A percentile compares a stretch with the other conserved stretches of the same genome.
phyloP scores from a whole-genome alignment of 2,329 filamentous ascomycete species.

The Aphanocladium album region DNA sequence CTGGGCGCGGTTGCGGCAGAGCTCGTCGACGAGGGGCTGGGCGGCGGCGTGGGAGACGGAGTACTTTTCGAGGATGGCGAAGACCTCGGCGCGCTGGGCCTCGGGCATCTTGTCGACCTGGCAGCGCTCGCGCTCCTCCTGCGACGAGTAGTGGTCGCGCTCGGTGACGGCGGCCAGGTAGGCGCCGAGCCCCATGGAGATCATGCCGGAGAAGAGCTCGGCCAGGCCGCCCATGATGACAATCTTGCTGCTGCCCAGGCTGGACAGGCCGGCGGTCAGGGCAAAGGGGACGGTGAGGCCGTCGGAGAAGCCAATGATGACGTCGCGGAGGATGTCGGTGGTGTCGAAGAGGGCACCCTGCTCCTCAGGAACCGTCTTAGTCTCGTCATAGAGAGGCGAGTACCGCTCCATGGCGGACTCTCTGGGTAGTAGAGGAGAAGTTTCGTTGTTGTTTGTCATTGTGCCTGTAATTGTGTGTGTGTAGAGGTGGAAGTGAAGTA shows the following conservation, averaged over 20 bases:
- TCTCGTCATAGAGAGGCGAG: constrained; percentile 20
- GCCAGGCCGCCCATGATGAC: constrained; percentile 69
- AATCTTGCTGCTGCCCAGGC: constrained; percentile 58
- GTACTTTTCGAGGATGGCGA: constrained; percentile 47
- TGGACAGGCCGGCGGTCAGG: constrained; percentile 66
- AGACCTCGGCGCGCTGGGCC: constrained; percentile 43
- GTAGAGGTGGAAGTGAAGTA: background rate
- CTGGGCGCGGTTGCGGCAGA: constrained; percentile 42
- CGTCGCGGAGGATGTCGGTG: constrained; percentile 50
- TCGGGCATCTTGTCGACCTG: constrained; percentile 40
- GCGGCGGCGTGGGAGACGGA: constrained; percentile 39
- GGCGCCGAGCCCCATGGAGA: constrained; percentile 72
- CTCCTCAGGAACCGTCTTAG: constrained; percentile 17
- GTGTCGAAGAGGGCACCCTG: constrained; percentile 30
- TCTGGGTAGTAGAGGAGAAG: constrained; percentile 28
- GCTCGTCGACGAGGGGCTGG: constrained; percentile 42
- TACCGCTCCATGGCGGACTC: constrained; percentile 26
- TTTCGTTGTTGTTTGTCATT: constrained; percentile 27
- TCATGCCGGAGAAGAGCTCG: constrained; percentile 69
- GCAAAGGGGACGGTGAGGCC: constrained; percentile 77
- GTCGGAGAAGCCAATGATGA: constrained; percentile 72
- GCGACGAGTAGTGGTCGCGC: constrained; percentile 44
- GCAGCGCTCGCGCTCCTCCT: constrained; percentile 39
- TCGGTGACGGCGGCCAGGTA: constrained; percentile 63
- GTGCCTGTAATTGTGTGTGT: background rate